Percentiles rank a stretch among this genome's conserved stretches.
Conservation (phyloP, 2,329 filamentous ascomycete genomes). For the Aspergillus neoniger region DNA sequence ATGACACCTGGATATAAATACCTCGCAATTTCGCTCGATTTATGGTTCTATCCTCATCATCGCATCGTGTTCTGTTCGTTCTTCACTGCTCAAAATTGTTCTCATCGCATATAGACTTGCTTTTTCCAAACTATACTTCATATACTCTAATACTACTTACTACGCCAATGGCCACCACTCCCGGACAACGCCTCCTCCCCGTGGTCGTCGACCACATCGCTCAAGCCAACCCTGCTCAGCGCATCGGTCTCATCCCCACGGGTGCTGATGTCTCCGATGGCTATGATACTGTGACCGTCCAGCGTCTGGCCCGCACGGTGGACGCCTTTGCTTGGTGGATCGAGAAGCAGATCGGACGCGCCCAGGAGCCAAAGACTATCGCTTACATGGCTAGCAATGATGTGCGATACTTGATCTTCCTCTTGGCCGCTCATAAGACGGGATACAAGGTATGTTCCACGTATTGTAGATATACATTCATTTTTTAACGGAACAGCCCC, state of each 20-base stretch:
- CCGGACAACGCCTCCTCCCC: background rate
- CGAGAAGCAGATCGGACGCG: slow-evolving; percentile 21
- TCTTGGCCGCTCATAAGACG: slow-evolving; percentile 24
- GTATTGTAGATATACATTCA: rapidly evolving
- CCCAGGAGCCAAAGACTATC: slow-evolving; percentile 16
- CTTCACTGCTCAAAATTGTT: background rate
- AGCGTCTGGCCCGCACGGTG: slow-evolving; percentile 25
- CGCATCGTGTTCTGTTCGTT: background rate
- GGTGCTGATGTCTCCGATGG: background rate
- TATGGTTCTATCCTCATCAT: background rate
- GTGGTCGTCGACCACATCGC: slow-evolving; percentile 10
- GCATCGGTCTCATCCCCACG: slow-evolving; percentile 7
- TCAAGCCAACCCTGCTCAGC: background rate
- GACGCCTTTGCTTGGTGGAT: slow-evolving; percentile 29
- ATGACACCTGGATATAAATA: background rate
- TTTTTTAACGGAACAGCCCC: background rate
- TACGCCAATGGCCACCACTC: background rate
- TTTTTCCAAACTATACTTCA: background rate
- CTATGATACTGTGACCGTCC: slow-evolving; percentile 19
- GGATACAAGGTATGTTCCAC: slow-evolving; percentile 17
- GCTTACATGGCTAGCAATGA: slow-evolving; percentile 27
- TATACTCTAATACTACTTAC: background rate
- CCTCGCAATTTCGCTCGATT: background rate
- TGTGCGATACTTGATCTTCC: slow-evolving; percentile 22
- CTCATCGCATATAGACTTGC: background rate